Conservation (phyloP, 257 asterid genomes). For the Ocimum tenuiflorum region DNA sequence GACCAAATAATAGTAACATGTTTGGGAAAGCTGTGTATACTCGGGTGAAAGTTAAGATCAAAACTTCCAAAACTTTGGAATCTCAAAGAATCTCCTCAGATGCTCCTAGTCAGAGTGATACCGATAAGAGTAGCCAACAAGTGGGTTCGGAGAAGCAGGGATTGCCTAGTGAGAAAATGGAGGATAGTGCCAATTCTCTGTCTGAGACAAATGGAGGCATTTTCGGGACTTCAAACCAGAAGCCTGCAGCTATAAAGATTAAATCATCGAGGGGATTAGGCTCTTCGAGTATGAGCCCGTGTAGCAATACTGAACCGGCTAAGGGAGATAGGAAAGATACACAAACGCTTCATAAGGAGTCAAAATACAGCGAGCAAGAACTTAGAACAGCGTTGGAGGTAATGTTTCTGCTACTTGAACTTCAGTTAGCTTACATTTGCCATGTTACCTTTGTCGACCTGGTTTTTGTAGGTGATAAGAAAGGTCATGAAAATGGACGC, state of each 20-base stretch:
- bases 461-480: slow-evolving; percentile 55
- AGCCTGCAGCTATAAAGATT: slow-evolving; percentile 59
- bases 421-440: background rate
- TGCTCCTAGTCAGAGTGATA: slow-evolving; percentile 57
- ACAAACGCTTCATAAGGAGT: slow-evolving; percentile 32
- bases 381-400: slow-evolving; percentile 79
- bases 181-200: slow-evolving; percentile 78
- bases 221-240: slow-evolving; percentile 41
- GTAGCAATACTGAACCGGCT: slow-evolving; percentile 51
- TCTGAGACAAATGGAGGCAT: slow-evolving; percentile 51
- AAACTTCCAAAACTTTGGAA: slow-evolving; percentile 64
- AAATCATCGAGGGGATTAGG: slow-evolving; percentile 66
- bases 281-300: slow-evolving; percentile 82
- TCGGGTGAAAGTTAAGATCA: slow-evolving; percentile 85
- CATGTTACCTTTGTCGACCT: slow-evolving; percentile 10
- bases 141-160: slow-evolving; percentile 51
- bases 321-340: slow-evolving; percentile 64
- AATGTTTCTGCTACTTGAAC: slow-evolving; percentile 10
- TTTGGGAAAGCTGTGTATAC: slow-evolving; percentile 57
- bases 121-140: slow-evolving; percentile 61
- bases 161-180: slow-evolving; percentile 51
- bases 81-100: slow-evolving; percentile 49
- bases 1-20: slow-evolving; percentile 41
- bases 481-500: slow-evolving; percentile 97
- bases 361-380: slow-evolving; percentile 61